Conservation (phyloP, 2,329 filamentous ascomycete genomes). For the Colletotrichum sojae region DNA sequence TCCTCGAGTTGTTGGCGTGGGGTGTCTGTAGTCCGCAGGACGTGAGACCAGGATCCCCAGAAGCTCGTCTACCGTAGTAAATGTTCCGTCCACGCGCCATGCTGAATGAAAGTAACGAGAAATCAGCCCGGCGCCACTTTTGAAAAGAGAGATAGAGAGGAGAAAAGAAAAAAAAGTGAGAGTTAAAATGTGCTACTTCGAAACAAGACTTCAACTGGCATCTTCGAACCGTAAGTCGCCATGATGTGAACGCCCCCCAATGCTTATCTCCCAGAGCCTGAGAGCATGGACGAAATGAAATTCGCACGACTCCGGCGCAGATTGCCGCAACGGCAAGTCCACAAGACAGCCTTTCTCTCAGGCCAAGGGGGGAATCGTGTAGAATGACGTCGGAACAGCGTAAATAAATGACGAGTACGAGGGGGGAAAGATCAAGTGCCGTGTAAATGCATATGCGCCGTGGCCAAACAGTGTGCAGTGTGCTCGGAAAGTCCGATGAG, state of each 20-base stretch:
- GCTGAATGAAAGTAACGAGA: conserved; percentile 40
- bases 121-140: conserved; percentile 15
- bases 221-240: conserved; percentile 19
- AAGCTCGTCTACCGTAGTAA: conserved; percentile 37
- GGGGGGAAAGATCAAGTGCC: conserved; percentile 18
- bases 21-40: conserved; percentile 36
- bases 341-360: background rate
- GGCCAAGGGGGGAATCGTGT: conserved; percentile 15
- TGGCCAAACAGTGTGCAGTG: conserved; percentile 3
- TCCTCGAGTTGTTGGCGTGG: conserved; percentile 29
- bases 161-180: conserved; percentile 15
- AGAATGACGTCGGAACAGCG: background rate
- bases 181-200: background rate
- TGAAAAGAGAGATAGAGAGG: conserved; percentile 15
- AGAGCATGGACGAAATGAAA: conserved; percentile 9
- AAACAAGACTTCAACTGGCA: conserved; percentile 11
- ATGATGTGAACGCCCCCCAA: conserved; percentile 10
- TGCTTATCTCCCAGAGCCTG: conserved; percentile 9
- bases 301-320: conserved; percentile 7
- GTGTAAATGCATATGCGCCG: conserved; percentile 37
- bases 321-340: background rate
- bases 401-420: background rate
- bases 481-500: background rate
- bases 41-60: conserved; percentile 25
- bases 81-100: conserved; percentile 40